Evolutionary conservation across 2,329 filamentous ascomycete genomes (phyloP), one percentile per base, ranked within the genome.

Genomic region (Paecilomyces variotii): DNA sequence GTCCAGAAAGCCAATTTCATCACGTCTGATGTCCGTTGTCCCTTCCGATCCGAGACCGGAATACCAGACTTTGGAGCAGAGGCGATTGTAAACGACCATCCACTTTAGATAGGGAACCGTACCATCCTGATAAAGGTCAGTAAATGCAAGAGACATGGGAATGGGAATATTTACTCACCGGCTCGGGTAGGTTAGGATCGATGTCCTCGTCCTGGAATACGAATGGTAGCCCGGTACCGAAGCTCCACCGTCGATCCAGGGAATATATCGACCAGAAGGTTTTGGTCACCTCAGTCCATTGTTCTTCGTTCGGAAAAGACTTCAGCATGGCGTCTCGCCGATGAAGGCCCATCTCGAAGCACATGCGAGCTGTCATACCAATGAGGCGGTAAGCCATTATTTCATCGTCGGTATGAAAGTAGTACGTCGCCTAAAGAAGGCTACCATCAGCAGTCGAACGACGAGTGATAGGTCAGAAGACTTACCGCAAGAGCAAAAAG

Each of bases 251-350:
- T 45, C 91, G 82, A 70, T 96, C 92, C 45, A 96, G 79, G 3
- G 91, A 87, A 68, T 94, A 96, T 19, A 91, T 86, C 1, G 88
- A 86, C 92, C 90, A 97, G 72, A 95, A 96, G 12, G 90, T 84
- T 55, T 87, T 84, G 28, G 89, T 80, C 0, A 88, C 86, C 55
- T 84, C 81, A 55, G 81, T 79, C 54, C 89, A 83, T 61, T 91
- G 88, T 50, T 85, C 80, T 52, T 89, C 85, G 62, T 88, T 84
- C 6, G 80, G 75, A 53, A 93, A 90, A 19, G 80, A 79, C 59
- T 83, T 84, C 56, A 86, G 77, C 59, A 96, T 80, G 0, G 87
- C 89, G 62, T 90, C 87, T 58, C 85, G 83, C 50, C 90, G 84
- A 75, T 96, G 90, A n/a, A 96, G 80, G 2, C 91, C 92, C 60